Evolutionary conservation across 352 stramenopile genomes (phyloP).

Genomic region (Peronospora farinosa): DNA sequence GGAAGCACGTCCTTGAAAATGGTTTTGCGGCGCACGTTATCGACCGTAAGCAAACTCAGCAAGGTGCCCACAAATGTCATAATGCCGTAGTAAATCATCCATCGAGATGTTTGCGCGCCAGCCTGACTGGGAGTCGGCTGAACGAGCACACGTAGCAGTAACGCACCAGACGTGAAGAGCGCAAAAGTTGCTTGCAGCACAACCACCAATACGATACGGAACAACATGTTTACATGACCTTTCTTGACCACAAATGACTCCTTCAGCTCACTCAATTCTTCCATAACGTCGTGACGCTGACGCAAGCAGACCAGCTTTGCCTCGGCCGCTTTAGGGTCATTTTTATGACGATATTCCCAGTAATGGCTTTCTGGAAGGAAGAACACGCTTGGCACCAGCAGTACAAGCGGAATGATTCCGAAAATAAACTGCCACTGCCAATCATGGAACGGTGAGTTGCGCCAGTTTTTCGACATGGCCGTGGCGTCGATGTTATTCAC

Average conservation of each 20-base stretch:
- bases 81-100: conserved; percentile 72
- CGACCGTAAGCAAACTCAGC: conserved; percentile 69
- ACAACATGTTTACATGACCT: conserved; percentile 54
- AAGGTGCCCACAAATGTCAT: conserved; percentile 67
- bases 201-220: conserved; percentile 61
- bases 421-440: conserved; percentile 83
- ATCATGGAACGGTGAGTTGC: conserved; percentile 60
- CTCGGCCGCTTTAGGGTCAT: conserved; percentile 61
- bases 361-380: conserved; percentile 73
- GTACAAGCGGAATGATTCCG: conserved; percentile 55
- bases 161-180: conserved; percentile 58
- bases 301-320: conserved; percentile 55
- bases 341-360: conserved; percentile 65
- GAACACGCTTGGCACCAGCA: conserved; percentile 51
- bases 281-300: conserved; percentile 77
- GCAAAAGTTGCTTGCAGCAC: conserved; percentile 60
- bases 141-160: conserved; percentile 62
- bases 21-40: conserved; percentile 83
- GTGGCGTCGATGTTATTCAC: conserved; percentile 64
- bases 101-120: conserved; percentile 62
- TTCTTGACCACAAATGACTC: conserved; percentile 63
- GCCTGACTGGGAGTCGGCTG: conserved; percentile 34
- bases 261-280: conserved; percentile 67
- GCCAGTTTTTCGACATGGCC: conserved; percentile 56
- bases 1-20: conserved; percentile 85